A percentile compares a stretch with the other conserved stretches of the same genome.
phyloP scores from a whole-genome alignment of 2,329 filamentous ascomycete genomes.

The Neodidymelliopsis sp. region DNA sequence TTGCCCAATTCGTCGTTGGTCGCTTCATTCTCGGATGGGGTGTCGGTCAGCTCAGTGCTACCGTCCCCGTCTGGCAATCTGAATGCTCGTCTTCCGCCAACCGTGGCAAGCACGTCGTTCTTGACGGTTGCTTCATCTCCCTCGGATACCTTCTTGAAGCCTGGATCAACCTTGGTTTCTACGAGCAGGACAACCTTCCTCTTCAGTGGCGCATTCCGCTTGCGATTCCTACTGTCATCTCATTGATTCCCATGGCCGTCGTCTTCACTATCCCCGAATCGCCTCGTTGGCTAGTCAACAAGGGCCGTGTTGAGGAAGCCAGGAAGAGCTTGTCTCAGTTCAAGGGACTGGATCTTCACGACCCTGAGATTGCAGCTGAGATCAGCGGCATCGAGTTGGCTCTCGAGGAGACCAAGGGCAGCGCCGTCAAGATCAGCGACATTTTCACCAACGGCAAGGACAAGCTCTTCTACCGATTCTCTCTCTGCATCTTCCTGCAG shows the following conservation, averaged over 20 bases:
- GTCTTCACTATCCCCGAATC: slow-evolving; percentile 77
- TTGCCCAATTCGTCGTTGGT: slow-evolving; percentile 57
- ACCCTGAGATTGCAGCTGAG: slow-evolving; percentile 65
- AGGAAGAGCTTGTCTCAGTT: slow-evolving; percentile 53
- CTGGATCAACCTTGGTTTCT: slow-evolving; percentile 63
- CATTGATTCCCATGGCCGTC: slow-evolving; percentile 60
- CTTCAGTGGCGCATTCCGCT: slow-evolving; percentile 74
- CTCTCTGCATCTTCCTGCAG: slow-evolving; percentile 59
- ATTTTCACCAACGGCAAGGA: slow-evolving; percentile 65
- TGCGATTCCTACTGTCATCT: slow-evolving; percentile 67
- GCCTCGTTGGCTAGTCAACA: slow-evolving; percentile 72
- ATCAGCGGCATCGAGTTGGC: slow-evolving; percentile 67
- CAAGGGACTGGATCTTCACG: slow-evolving; percentile 49
- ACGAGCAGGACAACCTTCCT: slow-evolving; percentile 63
- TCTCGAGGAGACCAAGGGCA: slow-evolving; percentile 58
- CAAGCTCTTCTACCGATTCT: slow-evolving; percentile 68
- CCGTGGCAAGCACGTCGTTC: slow-evolving; percentile 51
- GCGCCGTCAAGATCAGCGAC: slow-evolving; percentile 67
- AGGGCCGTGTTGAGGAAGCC: slow-evolving; percentile 71
- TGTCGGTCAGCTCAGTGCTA: slow-evolving; percentile 54
- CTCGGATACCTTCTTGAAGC: slow-evolving; percentile 56
- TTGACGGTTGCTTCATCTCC: slow-evolving; percentile 57
- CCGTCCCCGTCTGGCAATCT: slow-evolving; percentile 58
- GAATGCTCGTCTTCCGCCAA: slow-evolving; percentile 51
- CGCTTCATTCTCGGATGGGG: slow-evolving; percentile 56